A percentile compares a stretch with the other conserved stretches of the same genome.
Conservation (phyloP, 768 basidiomycete species). For the Collybia sordida region DNA sequence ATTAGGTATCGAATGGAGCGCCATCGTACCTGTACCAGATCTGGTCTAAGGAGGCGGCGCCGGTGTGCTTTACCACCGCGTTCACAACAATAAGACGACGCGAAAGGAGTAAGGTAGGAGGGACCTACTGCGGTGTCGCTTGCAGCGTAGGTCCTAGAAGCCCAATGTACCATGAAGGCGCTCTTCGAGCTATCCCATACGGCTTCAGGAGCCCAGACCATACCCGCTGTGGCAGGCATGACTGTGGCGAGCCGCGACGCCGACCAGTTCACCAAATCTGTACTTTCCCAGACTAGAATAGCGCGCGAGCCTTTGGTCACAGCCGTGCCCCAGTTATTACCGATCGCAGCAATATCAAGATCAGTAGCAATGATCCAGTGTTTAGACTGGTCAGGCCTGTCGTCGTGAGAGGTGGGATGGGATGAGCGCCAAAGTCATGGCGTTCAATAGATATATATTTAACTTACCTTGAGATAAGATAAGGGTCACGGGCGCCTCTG, state of each 20-base stretch:
- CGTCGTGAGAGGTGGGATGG: too few relatives aligned
- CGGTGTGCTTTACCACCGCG: not conserved
- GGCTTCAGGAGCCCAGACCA: conserved; percentile 11
- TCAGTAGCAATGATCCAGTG: conserved; percentile 11
- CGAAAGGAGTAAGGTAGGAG: not conserved
- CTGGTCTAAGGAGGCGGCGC: not conserved
- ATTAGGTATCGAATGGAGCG: too few relatives aligned
- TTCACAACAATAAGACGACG: not conserved
- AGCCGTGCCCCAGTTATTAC: conserved; percentile 3
- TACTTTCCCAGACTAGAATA: conserved; percentile 9
- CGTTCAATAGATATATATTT: too few relatives aligned
- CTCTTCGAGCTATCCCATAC: conserved; percentile 5
- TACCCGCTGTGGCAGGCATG: conserved; percentile 5
- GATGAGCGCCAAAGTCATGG: too few relatives aligned
- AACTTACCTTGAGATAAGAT: conserved; percentile 1
- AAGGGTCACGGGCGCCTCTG: conserved; percentile 6
- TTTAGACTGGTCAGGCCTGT: conserved; percentile 6
- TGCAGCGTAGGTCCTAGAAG: conserved; percentile 3
- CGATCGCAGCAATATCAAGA: conserved; percentile 2
- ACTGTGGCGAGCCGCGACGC: not conserved
- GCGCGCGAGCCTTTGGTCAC: not conserved
- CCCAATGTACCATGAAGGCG: conserved; percentile 6
- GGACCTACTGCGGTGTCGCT: not conserved
- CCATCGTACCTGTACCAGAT: conserved; percentile 1
- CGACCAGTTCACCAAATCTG: conserved; percentile 7